Evolutionary conservation across 2,329 filamentous ascomycete genomes (phyloP).

Genomic region (Epichloe festucae): DNA sequence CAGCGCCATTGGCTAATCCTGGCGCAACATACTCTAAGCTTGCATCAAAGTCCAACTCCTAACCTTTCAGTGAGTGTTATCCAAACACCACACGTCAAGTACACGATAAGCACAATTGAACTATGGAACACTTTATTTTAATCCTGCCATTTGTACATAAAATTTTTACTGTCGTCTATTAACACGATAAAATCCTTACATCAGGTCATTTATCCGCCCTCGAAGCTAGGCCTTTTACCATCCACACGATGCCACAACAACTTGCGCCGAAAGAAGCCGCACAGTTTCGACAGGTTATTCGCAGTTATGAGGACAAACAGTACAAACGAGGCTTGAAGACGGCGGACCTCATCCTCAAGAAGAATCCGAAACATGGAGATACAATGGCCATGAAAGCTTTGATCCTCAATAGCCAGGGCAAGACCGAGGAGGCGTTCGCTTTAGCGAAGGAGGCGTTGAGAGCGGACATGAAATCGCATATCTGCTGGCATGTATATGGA

Average conservation of each 20-base stretch:
- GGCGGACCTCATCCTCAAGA: constrained; percentile 91
- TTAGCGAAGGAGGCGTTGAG: constrained; percentile 85
- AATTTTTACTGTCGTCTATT: not conserved
- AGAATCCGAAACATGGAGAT: constrained; percentile 91
- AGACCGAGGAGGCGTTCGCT: constrained; percentile 85
- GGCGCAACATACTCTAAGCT: not conserved
- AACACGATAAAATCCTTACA: not conserved
- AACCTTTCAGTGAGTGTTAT: not conserved
- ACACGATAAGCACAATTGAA: not conserved
- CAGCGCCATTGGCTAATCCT: not conserved
- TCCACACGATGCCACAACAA: constrained; percentile 51
- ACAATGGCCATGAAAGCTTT: constrained; percentile 98
- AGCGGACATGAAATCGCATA: constrained; percentile 97
- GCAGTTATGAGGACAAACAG: constrained; percentile 95
- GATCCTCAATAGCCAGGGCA: constrained; percentile 85
- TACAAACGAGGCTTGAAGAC: constrained; percentile 92
- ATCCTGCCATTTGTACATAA: not conserved
- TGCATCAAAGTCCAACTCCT: not conserved
- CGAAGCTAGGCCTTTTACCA: not conserved
- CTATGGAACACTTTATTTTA: not conserved
- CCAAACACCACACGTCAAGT: too few relatives aligned
- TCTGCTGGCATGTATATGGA: constrained; percentile 99
- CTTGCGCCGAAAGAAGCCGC: constrained; percentile 79
- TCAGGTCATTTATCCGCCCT: not conserved
- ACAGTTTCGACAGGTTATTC: constrained; percentile 89